Evolutionary conservation across 2,329 filamentous ascomycete species (phyloP), one percentile per base, ranked within the genome.

Genomic region (Penicillium hordei): DNA sequence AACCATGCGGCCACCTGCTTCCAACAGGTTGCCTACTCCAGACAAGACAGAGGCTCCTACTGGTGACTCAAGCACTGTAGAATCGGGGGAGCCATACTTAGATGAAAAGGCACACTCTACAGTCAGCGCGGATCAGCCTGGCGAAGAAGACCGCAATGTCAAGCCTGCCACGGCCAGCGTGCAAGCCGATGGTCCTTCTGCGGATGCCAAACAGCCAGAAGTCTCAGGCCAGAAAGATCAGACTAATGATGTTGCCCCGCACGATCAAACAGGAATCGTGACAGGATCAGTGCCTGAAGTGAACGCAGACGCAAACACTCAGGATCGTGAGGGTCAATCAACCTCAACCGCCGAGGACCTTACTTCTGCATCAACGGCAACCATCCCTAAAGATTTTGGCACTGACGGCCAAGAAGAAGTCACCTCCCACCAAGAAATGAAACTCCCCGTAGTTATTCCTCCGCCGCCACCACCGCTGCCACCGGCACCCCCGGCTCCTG

Each of bases 311-410:
- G 66, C 65, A 15, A 50, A 25, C 17, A 42, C 62, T 44, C 58
- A 60, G 9, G 64, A 58, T 50, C 50, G 55, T 8, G 64, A 66
- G 38, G 68, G 68, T 52, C 65, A 61, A 34, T 82, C 75, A 52
- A 82, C 85, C 62, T 78, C 88, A 54, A 81, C 86, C 55, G 90
- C 91, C 85, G 80, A 81, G 36, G 88, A 90, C 72, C 81, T 79
- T 6, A 72, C 78, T 29, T 70, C 75, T 42, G 48, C 53, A 42
- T 34, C 46, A 42, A 82, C 83, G 31, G 72, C 82, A 42, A 77
- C 81, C n/a, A 68, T 75, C 38, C 43, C 59, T 3, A 60, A 60
- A 48, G 58, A 57, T 4, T 38, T 52, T 5, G 38, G 40, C 23
- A 49, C 45, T 2, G 81, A 85, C 52, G 76, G 84, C 46, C 72